Base-by-base conservation (phyloP, 768 basidiomycete species). In the Termitomyces sp. region DNA sequence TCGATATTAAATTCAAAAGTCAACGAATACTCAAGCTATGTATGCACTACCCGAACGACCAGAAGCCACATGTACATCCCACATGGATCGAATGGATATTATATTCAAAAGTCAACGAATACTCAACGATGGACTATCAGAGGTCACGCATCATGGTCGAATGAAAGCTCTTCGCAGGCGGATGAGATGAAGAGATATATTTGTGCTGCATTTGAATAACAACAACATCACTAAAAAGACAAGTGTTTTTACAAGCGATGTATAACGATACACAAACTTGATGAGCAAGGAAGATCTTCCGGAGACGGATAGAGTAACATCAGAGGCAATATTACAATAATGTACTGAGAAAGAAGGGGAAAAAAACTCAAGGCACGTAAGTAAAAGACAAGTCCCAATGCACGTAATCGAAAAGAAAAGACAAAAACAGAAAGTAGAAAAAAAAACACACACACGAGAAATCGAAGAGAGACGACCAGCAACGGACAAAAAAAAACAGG, bases 291-390 rank as follows among this genome's bases (percentile, higher is more conserved):
- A 36, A 48, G 16, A 56, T 56, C 55, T 56, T 56, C 55, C 55
- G 49, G 48, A 56, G 34, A 55, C 44, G 36, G 13, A 31, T 49
- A 29, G 20, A 13, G 47, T 48, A 41, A 48, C 39, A 50, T 29
- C 49, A 37, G 33, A 13, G 18, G n/a, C 22, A 51, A 58, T 48
- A 54, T 54, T 54, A 53, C 46, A 45, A 58, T 53, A 58, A 58
- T 53, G 46, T 54, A 58, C 39, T 53, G 51, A 53, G 46, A 28
- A 33, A 48, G 36, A 48, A 6, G 1, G 44, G 33, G 20, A 18
- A 13, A 22, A 7, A 36, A n/a, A 33, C 33, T 48, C 7, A 18
- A 37, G n/a, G 34, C 33, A 39, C 34, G 24, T 28, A 52, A 28
- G 36, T 39, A 20, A 8, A 37, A 36, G 13, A 37, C 26, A 36